phyloP scores from a whole-genome alignment of 768 basidiomycete genomes.

The Russula virescens region DNA sequence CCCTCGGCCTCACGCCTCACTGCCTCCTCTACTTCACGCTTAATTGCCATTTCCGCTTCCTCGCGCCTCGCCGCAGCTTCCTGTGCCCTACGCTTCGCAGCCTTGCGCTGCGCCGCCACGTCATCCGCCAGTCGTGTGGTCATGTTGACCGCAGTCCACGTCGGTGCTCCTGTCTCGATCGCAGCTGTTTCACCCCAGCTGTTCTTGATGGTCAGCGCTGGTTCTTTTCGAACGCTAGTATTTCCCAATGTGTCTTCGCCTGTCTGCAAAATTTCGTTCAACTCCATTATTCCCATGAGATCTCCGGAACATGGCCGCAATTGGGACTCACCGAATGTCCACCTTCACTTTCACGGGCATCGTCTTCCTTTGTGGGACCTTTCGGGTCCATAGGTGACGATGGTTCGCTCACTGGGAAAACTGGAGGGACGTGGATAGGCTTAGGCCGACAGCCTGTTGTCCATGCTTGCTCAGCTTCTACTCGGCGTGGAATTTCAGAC shows the following conservation, averaged over 20 bases:
- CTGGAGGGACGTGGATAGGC: not conserved
- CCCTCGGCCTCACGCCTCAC: not conserved
- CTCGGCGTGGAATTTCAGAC: not conserved
- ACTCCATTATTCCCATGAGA: not conserved
- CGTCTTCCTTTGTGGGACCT: not conserved
- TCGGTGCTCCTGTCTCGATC: not conserved
- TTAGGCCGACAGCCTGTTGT: no score
- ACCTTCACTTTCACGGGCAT: not conserved
- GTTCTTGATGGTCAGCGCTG: not conserved
- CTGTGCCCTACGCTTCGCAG: slow-evolving; percentile 40
- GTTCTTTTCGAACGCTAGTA: not conserved
- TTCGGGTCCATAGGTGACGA: not conserved
- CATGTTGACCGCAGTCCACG: not conserved
- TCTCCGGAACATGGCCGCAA: not conserved
- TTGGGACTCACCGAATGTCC: not conserved
- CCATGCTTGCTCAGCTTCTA: not conserved
- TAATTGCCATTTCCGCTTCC: no score
- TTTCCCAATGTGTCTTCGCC: no score
- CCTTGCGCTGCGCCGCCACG: no score
- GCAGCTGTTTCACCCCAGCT: not conserved
- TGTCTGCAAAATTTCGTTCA: not conserved
- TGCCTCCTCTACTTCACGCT: not conserved
- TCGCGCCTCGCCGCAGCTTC: slow-evolving; percentile 63
- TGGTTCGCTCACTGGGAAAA: not conserved
- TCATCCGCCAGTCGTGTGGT: no score